Percentiles rank a stretch among this genome's conserved stretches.
Evolutionary conservation across 345 rosid genomes (phyloP).

Genomic region (Trapa bicornis): DNA sequence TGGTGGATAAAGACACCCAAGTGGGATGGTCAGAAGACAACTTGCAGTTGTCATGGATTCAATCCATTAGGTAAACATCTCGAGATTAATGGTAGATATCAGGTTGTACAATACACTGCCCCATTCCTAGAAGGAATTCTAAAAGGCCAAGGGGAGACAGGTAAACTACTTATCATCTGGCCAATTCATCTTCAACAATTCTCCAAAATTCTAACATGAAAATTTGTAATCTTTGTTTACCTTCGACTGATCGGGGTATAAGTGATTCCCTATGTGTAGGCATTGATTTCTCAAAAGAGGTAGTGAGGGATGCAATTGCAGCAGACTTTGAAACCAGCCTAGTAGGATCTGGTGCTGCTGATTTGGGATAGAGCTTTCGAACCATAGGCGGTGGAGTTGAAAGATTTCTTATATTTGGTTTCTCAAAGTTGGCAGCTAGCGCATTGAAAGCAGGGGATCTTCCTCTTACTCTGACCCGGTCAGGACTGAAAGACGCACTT

Average conservation of each 20-base stretch:
- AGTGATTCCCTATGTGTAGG: constrained; percentile 44
- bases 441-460: constrained; percentile 98
- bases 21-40: too few species aligned
- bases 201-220: background rate
- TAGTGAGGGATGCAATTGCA: constrained; percentile 57
- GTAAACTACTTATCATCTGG: background rate
- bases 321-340: constrained; percentile 50
- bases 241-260: constrained; percentile 61
- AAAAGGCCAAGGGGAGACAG: too few species aligned
- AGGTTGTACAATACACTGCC: background rate
- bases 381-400: constrained; percentile 96
- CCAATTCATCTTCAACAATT: background rate
- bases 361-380: constrained; percentile 80
- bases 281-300: constrained; percentile 50
- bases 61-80: too few species aligned
- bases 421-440: constrained; percentile 92
- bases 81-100: too few species aligned
- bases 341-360: constrained; percentile 57
- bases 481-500: constrained; percentile 91
- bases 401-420: constrained; percentile 61
- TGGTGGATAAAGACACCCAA: too few species aligned
- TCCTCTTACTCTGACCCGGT: constrained; percentile 90
- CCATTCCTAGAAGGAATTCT: background rate
- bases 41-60: too few species aligned
- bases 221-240: constrained; percentile 16